Evolutionary conservation across 768 basidiomycete genomes (phyloP), one percentile per base, ranked within the genome.

Genomic region (Lactarius indigo): DNA sequence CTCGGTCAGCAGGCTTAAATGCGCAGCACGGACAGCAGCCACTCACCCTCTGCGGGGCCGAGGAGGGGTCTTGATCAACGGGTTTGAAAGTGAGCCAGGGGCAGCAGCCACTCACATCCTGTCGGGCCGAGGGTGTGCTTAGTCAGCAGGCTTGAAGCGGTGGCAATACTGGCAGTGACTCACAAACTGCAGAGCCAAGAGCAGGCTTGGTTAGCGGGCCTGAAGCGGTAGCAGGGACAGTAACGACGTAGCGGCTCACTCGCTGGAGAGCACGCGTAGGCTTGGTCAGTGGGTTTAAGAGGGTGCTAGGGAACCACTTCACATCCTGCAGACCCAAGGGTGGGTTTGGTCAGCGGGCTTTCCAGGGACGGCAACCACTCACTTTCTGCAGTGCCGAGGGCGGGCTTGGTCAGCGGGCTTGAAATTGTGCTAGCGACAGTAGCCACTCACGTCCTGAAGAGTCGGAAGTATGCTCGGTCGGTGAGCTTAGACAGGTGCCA

Each of bases 81-180:
- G 9, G 10, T 12, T 35, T 35, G 2, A 12, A 35, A 35, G 33
- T 35, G 10, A 35, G 33, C 1, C 15, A 17, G 5, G 5, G 37
- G 15, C 15, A 39, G 15, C 4, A 39, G 5, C 15, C 12, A 39
- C 37, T 39, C 37, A 39, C 37, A 2, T 39, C 37, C 37, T 39
- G 1, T 1, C 13, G 37, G 15, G 15, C 37, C 37, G 6, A 5
- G 5, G 37, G 12, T 17, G 20, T 7, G 18, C 42, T 4, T 42
- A 9, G 9, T 44, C 9, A 47, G 44, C 1, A 9, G 44, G 44
- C 4, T 47, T n/a, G 8, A n/a, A 23, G 12, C 9, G 9, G n/a
- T 1, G n/a, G 4, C 10, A 23, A 0, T 0, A 4, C 4, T 3
- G n/a, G n/a, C 42, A 9, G 20, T 0, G n/a, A 44, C 42, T 47